Evolutionary conservation across 257 asterid species (phyloP).

Genomic region (Linderniella brevidens): DNA sequence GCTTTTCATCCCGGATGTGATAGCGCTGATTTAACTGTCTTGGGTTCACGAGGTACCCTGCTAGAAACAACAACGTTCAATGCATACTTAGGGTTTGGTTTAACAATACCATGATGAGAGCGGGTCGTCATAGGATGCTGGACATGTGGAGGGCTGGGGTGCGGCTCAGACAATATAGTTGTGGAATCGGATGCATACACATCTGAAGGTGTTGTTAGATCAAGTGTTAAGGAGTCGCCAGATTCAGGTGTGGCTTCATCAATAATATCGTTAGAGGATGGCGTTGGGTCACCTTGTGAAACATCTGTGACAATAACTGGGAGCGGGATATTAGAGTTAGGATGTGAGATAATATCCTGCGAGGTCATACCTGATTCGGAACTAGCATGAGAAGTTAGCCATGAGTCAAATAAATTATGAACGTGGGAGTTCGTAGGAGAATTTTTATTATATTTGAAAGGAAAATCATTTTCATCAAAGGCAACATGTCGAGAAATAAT

Average conservation of each 20-base stretch:
- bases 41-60: slow-evolving; percentile 1
- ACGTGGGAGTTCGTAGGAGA: not conserved
- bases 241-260: too few relatives aligned
- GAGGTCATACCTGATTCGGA: not conserved
- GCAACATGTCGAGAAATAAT: not conserved
- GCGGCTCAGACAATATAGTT: not conserved
- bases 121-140: slow-evolving; percentile 3
- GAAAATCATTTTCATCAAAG: not conserved
- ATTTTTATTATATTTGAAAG: not conserved
- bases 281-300: too few relatives aligned
- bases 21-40: not conserved
- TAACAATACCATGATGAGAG: not conserved
- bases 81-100: slow-evolving; percentile 6
- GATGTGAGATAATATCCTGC: too few relatives aligned
- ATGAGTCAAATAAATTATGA: slow-evolving; percentile 1
- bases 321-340: too few relatives aligned
- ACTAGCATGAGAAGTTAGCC: slow-evolving; percentile 1
- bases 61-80: not conserved
- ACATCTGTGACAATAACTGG: too few relatives aligned
- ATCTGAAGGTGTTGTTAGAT: too few relatives aligned
- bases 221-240: too few relatives aligned
- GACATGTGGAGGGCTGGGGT: not conserved
- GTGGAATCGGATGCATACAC: too few relatives aligned
- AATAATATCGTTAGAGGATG: too few relatives aligned
- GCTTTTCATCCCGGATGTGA: not conserved